A percentile compares a stretch with the other conserved stretches of the same genome.
phyloP scores from a whole-genome alignment of 2,329 filamentous ascomycete species.

The Fonsecaea multimorphosa region DNA sequence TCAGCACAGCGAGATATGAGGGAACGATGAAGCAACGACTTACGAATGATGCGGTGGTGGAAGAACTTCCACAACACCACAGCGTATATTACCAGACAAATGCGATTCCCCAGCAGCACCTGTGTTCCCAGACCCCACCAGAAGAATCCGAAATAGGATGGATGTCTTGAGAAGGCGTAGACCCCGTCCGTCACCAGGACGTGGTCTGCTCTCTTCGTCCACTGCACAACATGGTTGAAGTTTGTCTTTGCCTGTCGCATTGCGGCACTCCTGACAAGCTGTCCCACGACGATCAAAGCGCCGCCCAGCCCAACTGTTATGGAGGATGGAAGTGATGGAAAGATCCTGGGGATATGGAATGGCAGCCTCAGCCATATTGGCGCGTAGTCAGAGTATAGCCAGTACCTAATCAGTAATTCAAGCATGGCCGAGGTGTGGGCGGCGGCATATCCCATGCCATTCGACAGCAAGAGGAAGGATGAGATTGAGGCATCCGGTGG shows the following conservation, averaged over 20 bases:
- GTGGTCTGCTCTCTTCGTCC: conserved; percentile 71
- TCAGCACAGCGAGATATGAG: conserved; percentile 19
- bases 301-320: conserved; percentile 61
- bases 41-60: conserved; percentile 68
- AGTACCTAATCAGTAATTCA: conserved; percentile 65
- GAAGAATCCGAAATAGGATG: conserved; percentile 97
- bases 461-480: conserved; percentile 82
- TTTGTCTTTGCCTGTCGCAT: conserved; percentile 89
- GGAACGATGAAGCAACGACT: conserved; percentile 43
- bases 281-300: conserved; percentile 69
- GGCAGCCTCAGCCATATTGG: conserved; percentile 30
- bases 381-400: conserved; percentile 29
- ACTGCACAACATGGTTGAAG: conserved; percentile 85
- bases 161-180: conserved; percentile 79
- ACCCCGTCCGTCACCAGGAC: conserved; percentile 81
- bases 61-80: conserved; percentile 88
- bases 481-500: conserved; percentile 72
- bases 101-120: conserved; percentile 80
- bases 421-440: conserved; percentile 76
- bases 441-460: conserved; percentile 82
- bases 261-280: conserved; percentile 76
- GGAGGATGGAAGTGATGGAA: conserved; percentile 42
- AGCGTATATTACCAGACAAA: conserved; percentile 77
- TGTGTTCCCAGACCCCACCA: conserved; percentile 98
- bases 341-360: conserved; percentile 39